Evolutionary conservation across 2,329 filamentous ascomycete species (phyloP).

Genomic region (Verticillium dahliae): DNA sequence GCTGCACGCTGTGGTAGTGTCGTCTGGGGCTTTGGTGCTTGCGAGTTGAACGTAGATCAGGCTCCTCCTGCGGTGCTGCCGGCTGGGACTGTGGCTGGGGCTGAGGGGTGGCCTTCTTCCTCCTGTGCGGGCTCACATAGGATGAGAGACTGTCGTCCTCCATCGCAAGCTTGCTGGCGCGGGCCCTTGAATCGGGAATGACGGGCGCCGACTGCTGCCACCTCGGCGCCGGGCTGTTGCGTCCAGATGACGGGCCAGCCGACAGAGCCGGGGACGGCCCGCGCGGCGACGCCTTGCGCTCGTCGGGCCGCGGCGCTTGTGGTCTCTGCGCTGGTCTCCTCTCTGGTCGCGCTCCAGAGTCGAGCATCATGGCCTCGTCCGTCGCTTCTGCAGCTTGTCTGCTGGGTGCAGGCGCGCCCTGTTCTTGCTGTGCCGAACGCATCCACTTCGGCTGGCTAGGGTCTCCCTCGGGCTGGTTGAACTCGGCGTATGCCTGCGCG

Average conservation of each 20-base stretch:
- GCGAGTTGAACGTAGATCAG: slow-evolving; percentile 54
- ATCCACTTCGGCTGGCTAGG: slow-evolving; percentile 91
- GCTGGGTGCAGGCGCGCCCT: slow-evolving; percentile 19
- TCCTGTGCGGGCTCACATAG: slow-evolving; percentile 80
- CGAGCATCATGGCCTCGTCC: slow-evolving; percentile 74
- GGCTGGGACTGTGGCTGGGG: slow-evolving; percentile 22
- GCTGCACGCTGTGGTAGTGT: slow-evolving; percentile 29
- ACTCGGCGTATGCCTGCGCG: slow-evolving; percentile 85
- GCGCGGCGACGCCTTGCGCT: slow-evolving; percentile 18
- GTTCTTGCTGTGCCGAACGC: slow-evolving; percentile 60
- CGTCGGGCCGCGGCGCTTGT: slow-evolving; percentile 19
- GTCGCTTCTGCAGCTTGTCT: slow-evolving; percentile 38
- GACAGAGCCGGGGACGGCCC: slow-evolving; percentile 45
- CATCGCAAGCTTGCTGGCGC: slow-evolving; percentile 64
- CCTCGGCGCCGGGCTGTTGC: slow-evolving; percentile 42
- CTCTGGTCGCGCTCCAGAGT: slow-evolving; percentile 55
- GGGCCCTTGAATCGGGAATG: slow-evolving; percentile 44
- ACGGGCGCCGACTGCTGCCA: slow-evolving; percentile 51
- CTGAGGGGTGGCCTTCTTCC: slow-evolving; percentile 59
- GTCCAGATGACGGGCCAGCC: slow-evolving; percentile 32
- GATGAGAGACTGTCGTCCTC: slow-evolving; percentile 78
- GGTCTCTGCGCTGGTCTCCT: slow-evolving; percentile 14
- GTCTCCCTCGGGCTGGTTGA: slow-evolving; percentile 60
- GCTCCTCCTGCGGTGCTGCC: slow-evolving; percentile 33
- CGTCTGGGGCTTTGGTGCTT: slow-evolving; percentile 26